Evolutionary conservation across 257 asterid species (phyloP), one percentile per base, ranked within the genome.

Genomic region (Forsythia viridissima): DNA sequence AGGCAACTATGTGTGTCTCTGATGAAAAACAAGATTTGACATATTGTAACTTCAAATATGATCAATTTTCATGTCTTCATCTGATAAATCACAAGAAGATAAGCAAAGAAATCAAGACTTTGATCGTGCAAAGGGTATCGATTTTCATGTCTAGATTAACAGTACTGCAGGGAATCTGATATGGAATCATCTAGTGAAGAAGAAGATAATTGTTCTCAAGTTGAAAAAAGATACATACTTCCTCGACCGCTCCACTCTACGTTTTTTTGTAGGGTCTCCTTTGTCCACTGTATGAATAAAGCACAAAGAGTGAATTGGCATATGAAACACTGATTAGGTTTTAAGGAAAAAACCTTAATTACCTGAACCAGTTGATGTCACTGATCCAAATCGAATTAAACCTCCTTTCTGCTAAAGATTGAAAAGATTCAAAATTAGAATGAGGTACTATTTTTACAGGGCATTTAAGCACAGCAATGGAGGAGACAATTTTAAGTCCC

Each of bases 241-340:
- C 48, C 96, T 77, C 61, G 96, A 93, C 71, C 97, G 84, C 85
- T 93, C 98, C 77, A 93, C 97, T 82, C 98, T 87, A 34, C 97
- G 88, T 78, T 90, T 93, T 79, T 93, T 93, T 5, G 97, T 90
- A 6, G 97, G 96, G 84, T 93, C 97, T 77, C 94, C 98, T 88
- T 83, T 93, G 61, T 93, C 94, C 70, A 52, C 98, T 92, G 97
- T 85, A 85, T 65, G 65, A 77, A 16, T 52, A 16, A 7, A 63
- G 46, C 9, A 12, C 42, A 16, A 43, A 12, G 20, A 71, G 42
- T 65, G n/a, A 59, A 40, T 46, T 67, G 52, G 42, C 16, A 34
- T 63, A 46, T 39, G 74, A 70, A 46, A 70, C 55, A 34, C 51
- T 52, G 4, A 68, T 38, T 69, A 61, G 79, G 44, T 72, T 72